These are phyloP conservation scores for Penicillium italicum DNA, from an alignment of 2,329 filamentous ascomycete genomes.

Conservation along the genomic window DNA sequence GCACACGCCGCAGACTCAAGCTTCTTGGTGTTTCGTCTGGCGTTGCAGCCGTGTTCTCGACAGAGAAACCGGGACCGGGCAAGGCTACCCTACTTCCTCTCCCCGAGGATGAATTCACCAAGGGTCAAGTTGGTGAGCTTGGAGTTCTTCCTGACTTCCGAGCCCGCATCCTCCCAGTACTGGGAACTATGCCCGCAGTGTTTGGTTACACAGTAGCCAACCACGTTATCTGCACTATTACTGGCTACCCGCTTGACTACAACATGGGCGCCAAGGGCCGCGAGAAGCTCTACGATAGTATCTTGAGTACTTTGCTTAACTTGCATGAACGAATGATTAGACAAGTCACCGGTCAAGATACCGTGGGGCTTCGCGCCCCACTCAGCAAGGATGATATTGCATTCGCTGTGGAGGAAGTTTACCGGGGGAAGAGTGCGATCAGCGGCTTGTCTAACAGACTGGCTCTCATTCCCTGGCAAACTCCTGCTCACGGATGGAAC, in stretches of 20 bases:
- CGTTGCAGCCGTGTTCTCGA: slow-evolving; percentile 89
- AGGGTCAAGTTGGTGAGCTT: slow-evolving; percentile 80
- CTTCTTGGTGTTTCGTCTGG: slow-evolving; percentile 72
- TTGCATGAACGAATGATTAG: slow-evolving; percentile 72
- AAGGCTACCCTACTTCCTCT: slow-evolving; percentile 88
- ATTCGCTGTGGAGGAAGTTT: slow-evolving; percentile 88
- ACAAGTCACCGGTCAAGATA: slow-evolving; percentile 48
- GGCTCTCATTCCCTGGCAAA: slow-evolving; percentile 75
- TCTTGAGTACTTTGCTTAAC: slow-evolving; percentile 70
- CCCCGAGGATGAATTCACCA: slow-evolving; percentile 79
- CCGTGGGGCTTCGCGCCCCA: slow-evolving; percentile 72
- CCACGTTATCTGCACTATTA: slow-evolving; percentile 79
- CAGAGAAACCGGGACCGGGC: slow-evolving; percentile 81
- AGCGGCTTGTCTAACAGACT: slow-evolving; percentile 78
- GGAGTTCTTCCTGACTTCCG: slow-evolving; percentile 89
- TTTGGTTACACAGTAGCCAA: slow-evolving; percentile 92
- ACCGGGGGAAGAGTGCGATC: slow-evolving; percentile 73
- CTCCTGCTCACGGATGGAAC: slow-evolving; percentile 58
- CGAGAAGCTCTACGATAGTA: slow-evolving; percentile 88
- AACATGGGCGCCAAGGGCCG: slow-evolving; percentile 76
- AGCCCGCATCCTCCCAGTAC: slow-evolving; percentile 87
- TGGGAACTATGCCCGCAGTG: slow-evolving; percentile 95
- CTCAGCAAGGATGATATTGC: slow-evolving; percentile 76
- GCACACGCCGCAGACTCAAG: slow-evolving; percentile 76
- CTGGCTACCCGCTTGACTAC: slow-evolving; percentile 74